Conservation (phyloP, 2,329 filamentous ascomycete species). For the Aspergillus sp. region DNA sequence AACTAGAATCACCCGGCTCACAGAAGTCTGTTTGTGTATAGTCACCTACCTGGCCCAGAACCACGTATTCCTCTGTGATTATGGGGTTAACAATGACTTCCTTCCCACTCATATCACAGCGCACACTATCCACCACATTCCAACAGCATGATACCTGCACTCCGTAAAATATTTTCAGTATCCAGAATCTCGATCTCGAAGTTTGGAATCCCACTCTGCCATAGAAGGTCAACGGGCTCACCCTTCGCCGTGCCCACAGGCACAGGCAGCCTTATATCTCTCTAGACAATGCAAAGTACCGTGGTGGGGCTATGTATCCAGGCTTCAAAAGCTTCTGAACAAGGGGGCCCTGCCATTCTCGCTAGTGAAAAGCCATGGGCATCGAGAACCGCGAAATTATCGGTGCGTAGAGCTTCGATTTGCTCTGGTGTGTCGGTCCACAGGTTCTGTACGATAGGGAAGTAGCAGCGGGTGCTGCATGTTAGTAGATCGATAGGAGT, state of each 20-base stretch:
- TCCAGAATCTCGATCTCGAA: too few species aligned
- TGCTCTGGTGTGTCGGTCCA: too few species aligned
- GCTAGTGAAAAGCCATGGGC: too few species aligned
- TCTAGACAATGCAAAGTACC: neutral
- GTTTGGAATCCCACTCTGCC: neutral
- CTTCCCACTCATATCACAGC: neutral
- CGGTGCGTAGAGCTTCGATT: too few species aligned
- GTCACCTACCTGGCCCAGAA: neutral
- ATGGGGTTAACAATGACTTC: neutral
- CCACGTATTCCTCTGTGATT: neutral
- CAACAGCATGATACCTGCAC: neutral
- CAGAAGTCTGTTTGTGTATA: neutral
- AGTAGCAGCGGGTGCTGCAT: too few species aligned
- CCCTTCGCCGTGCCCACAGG: neutral
- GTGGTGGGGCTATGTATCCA: neutral
- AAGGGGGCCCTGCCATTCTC: neutral
- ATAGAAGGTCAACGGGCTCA: neutral
- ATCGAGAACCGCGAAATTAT: too few species aligned
- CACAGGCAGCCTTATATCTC: neutral
- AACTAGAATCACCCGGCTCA: neutral
- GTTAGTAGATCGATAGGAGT: too few species aligned
- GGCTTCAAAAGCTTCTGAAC: neutral
- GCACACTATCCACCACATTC: neutral
- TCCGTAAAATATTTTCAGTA: neutral
- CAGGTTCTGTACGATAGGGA: too few species aligned